Conservation (phyloP, 164 flowering plant genomes). For the Aristolochia californica region DNA sequence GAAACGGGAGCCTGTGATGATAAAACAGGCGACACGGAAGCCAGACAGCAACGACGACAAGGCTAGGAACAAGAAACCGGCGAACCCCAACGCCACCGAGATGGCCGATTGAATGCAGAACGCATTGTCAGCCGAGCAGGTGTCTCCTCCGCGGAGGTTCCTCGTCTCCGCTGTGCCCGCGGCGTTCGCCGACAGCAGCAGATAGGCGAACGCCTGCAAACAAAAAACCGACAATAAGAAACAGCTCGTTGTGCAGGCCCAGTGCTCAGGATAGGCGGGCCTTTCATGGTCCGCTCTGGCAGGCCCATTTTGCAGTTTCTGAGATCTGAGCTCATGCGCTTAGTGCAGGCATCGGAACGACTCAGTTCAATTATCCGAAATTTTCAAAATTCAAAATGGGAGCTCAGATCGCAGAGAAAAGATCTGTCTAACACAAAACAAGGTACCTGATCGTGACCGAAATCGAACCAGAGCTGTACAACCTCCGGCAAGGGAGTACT, state of each 20-base stretch:
- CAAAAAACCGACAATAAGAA: too few species aligned
- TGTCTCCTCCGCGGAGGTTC: constrained; percentile 29
- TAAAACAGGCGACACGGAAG: constrained; percentile 58
- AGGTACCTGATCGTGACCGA: constrained; percentile 82
- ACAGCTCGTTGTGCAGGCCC: too few species aligned
- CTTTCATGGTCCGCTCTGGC: too few species aligned
- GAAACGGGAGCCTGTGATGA: constrained; percentile 72
- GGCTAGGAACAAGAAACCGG: constrained; percentile 57
- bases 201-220: constrained; percentile 61
- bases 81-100: constrained; percentile 58
- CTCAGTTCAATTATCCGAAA: background rate
- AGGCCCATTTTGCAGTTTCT: too few species aligned
- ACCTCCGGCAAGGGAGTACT: constrained; percentile 55
- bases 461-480: constrained; percentile 85
- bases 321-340: too few species aligned
- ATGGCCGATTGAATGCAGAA: constrained; percentile 68
- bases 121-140: constrained; percentile 33
- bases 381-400: background rate
- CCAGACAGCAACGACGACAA: constrained; percentile 64
- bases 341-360: too few species aligned
- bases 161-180: constrained; percentile 55
- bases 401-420: background rate
- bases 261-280: too few species aligned
- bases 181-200: constrained; percentile 55
- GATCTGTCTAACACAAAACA: background rate